Percentiles rank a stretch among this genome's conserved stretches.
phyloP scores from a whole-genome alignment of 495 filamentous ascomycete genomes.

The Penicillium silybi region DNA sequence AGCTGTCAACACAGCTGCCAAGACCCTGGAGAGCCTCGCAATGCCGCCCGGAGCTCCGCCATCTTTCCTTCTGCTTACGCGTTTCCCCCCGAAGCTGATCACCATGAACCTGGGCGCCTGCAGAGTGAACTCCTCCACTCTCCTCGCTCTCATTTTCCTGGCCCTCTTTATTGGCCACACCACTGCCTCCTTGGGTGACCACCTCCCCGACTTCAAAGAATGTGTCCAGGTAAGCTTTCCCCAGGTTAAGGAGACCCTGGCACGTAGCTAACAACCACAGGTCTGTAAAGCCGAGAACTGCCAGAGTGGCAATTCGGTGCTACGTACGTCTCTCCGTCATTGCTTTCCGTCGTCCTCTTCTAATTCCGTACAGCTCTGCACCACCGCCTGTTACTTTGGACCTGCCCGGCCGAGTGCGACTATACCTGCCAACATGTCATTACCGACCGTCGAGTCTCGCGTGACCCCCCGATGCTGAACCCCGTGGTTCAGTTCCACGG shows the following conservation, averaged over 20 bases:
- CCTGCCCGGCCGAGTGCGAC: slow-evolving; percentile 90
- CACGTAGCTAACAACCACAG: slow-evolving; percentile 43
- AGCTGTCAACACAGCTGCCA: slow-evolving; percentile 17
- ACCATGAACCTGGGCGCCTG: slow-evolving; percentile 30
- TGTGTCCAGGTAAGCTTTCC: slow-evolving; percentile 69
- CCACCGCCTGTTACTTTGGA: slow-evolving; percentile 54
- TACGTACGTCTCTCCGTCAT: slow-evolving; percentile 37
- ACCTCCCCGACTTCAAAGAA: slow-evolving; percentile 80
- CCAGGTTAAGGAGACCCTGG: background rate
- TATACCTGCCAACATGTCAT: slow-evolving; percentile 97
- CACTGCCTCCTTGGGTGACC: slow-evolving; percentile 76
- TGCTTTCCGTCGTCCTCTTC: slow-evolving; percentile 3
- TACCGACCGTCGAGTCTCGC: slow-evolving; percentile 65
- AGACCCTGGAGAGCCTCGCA: slow-evolving; percentile 17
- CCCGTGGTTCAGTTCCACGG: slow-evolving; percentile 91
- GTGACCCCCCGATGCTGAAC: slow-evolving; percentile 57
- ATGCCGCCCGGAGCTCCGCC: slow-evolving; percentile 19
- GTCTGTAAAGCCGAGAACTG: slow-evolving; percentile 82
- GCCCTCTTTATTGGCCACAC: slow-evolving; percentile 46
- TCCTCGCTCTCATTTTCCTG: slow-evolving; percentile 34
- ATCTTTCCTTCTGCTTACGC: slow-evolving; percentile 19
- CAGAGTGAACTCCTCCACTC: slow-evolving; percentile 18
- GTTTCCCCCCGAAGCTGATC: slow-evolving; percentile 16
- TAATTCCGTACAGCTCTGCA: slow-evolving; percentile 34
- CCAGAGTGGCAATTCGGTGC: slow-evolving; percentile 41